Conservation (phyloP, 1,284 basidiomycete genomes). For the Microbotryum intermedium region DNA sequence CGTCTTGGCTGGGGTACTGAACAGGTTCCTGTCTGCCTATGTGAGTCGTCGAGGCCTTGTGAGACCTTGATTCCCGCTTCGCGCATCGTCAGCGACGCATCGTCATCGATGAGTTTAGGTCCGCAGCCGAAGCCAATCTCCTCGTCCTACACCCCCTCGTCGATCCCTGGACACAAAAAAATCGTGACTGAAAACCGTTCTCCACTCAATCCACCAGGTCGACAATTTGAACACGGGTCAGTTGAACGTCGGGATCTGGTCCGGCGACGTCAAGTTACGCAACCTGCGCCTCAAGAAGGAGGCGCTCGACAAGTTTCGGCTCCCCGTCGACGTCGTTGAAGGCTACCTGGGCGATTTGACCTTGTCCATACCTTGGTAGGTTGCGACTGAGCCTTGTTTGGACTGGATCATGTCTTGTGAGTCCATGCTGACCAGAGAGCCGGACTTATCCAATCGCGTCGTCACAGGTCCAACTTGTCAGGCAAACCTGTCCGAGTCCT, state of each 20-base stretch:
- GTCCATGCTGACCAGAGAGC: neutral
- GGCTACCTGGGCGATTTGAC: conserved; percentile 90
- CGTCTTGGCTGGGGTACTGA: conserved; percentile 29
- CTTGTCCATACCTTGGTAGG: conserved; percentile 78
- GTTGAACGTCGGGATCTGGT: conserved; percentile 88
- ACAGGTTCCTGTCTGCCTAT: conserved; percentile 38
- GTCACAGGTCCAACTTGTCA: conserved; percentile 52
- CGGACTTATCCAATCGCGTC: neutral
- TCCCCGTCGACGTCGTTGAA: conserved; percentile 93
- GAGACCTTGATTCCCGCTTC: neutral
- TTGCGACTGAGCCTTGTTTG: neutral
- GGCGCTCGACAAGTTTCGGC: conserved; percentile 87
- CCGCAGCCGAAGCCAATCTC: neutral
- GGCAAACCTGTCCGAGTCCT: conserved; percentile 86
- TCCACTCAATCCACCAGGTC: conserved; percentile 58
- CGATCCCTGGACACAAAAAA: no score
- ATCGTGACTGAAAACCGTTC: no score
- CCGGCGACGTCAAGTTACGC: conserved; percentile 54
- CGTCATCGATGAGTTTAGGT: neutral
- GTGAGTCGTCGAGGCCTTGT: conserved; percentile 18
- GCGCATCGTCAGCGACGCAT: neutral
- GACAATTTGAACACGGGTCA: conserved; percentile 93
- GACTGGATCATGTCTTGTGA: neutral
- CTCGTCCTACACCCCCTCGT: neutral
- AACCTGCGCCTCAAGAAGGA: conserved; percentile 85